Percentiles rank a stretch among this genome's conserved stretches.
These are phyloP conservation scores for Alternaria consortialis DNA, from an alignment of 2,329 filamentous ascomycete genomes.

Conservation along the genomic window DNA sequence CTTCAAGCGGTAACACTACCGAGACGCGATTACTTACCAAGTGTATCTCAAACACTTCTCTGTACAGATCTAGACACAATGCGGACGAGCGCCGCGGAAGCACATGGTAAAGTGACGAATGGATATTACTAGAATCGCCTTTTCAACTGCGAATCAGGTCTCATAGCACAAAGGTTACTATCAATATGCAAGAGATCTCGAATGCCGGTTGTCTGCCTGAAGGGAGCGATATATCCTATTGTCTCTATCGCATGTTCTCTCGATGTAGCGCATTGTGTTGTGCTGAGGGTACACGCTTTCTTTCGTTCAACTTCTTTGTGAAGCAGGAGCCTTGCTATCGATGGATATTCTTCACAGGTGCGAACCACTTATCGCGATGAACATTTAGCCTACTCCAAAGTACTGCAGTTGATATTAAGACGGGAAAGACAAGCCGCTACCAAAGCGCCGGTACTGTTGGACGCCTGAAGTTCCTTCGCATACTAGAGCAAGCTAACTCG, in stretches of 20 bases:
- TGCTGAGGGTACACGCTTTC: not conserved
- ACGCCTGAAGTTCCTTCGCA: not conserved
- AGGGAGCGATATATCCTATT: not conserved
- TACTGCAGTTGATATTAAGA: conserved; percentile 4
- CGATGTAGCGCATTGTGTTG: too few species aligned
- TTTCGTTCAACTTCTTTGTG: not conserved
- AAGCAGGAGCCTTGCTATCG: not conserved
- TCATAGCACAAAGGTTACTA: not conserved
- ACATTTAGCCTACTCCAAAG: not conserved
- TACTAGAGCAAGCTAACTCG: not conserved
- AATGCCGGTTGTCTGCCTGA: not conserved
- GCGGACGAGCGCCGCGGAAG: not conserved
- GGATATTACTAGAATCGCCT: not conserved
- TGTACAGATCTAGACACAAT: not conserved
- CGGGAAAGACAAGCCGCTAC: conserved; percentile 2
- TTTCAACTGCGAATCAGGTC: not conserved
- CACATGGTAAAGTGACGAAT: not conserved
- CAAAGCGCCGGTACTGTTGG: not conserved
- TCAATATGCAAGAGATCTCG: not conserved
- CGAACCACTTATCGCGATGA: not conserved
- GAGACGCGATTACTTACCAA: not conserved
- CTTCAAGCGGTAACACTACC: not conserved
- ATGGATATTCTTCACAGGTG: not conserved
- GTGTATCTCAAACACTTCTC: not conserved
- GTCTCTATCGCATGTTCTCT: not conserved